These are phyloP conservation scores for Thraustochytrium sp. DNA, from an alignment of 352 stramenopile species.

Conservation along the genomic window DNA sequence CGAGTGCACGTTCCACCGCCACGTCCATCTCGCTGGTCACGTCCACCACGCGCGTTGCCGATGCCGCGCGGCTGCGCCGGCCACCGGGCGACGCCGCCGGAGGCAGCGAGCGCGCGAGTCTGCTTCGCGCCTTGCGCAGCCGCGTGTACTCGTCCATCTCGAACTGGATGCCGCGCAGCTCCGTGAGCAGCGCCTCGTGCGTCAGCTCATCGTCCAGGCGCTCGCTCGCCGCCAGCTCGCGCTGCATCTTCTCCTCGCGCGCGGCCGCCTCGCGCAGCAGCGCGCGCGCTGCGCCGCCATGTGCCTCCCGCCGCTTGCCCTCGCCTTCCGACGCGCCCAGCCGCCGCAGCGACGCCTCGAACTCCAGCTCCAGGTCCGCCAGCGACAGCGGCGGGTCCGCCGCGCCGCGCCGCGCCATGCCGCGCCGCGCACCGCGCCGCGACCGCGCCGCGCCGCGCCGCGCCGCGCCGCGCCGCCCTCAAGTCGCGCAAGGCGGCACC, in stretches of 20 bases:
- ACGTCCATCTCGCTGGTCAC: background rate
- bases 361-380: background rate
- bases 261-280: background rate
- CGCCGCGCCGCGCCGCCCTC: too few relatives aligned
- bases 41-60: too few relatives aligned
- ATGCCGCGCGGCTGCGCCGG: too few relatives aligned
- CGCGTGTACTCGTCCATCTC: slow-evolving; percentile 13
- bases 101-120: background rate
- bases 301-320: background rate
- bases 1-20: background rate
- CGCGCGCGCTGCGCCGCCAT: too few relatives aligned
- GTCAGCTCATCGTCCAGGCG: background rate
- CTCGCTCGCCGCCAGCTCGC: background rate
- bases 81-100: background rate
- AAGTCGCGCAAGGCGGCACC: too few relatives aligned
- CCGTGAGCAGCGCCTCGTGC: background rate
- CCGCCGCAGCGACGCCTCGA: background rate
- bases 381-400: background rate
- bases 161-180: background rate
- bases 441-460: too few relatives aligned
- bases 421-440: too few relatives aligned
- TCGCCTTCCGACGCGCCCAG: background rate
- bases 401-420: too few relatives aligned
- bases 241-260: too few relatives aligned
- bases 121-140: background rate